Conservation (phyloP, 371 early-diverging fungal species). For the Dichotomocladium elegans region DNA sequence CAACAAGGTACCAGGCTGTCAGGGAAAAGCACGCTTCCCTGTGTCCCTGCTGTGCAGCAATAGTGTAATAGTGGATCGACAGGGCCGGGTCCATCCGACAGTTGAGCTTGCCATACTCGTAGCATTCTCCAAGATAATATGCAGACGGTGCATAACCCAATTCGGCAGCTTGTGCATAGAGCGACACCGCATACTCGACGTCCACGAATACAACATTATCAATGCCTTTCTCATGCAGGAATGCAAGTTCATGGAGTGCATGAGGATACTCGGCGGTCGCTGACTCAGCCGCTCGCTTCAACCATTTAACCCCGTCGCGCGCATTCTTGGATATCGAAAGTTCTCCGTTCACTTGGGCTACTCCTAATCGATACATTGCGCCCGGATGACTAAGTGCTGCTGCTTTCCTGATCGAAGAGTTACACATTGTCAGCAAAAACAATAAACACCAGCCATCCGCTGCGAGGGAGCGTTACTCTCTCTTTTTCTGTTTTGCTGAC, state of each 20-base stretch:
- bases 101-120: constrained; percentile 73
- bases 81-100: constrained; percentile 61
- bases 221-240: constrained; percentile 66
- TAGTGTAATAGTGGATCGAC: constrained; percentile 68
- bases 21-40: constrained; percentile 86
- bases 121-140: constrained; percentile 74
- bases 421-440: too few relatives aligned
- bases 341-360: constrained; percentile 68
- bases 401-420: constrained; percentile 47
- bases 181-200: constrained; percentile 65
- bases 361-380: constrained; percentile 69
- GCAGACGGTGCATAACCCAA: constrained; percentile 76
- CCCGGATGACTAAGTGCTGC: constrained; percentile 67
- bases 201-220: constrained; percentile 69
- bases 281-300: constrained; percentile 68
- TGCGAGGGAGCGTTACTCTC: too few relatives aligned
- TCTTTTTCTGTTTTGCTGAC: too few relatives aligned
- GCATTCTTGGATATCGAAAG: constrained; percentile 51
- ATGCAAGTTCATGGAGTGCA: constrained; percentile 71
- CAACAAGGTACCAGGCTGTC: constrained; percentile 89
- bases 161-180: constrained; percentile 70
- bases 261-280: constrained; percentile 72
- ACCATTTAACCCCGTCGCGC: constrained; percentile 80
- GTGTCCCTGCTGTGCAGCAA: constrained; percentile 88
- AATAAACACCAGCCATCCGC: too few relatives aligned